A percentile compares a stretch with the other conserved stretches of the same genome.
Evolutionary conservation across 345 rosid species (phyloP).

Genomic region (Hypericum androsaemum): DNA sequence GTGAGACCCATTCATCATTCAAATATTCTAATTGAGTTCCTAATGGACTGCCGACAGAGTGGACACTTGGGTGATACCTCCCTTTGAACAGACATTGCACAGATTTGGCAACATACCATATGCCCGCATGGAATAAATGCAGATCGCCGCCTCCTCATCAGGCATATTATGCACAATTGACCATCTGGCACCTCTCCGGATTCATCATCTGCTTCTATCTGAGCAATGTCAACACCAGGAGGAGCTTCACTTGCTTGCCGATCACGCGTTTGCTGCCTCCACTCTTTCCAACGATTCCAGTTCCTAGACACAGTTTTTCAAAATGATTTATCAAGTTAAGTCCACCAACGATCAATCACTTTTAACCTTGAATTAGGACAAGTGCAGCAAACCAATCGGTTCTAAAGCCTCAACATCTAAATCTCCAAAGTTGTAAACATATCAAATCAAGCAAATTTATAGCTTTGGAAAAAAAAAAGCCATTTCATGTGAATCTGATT

Average conservation of each 20-base stretch:
- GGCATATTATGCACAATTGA: constrained; percentile 73
- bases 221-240: constrained; percentile 17
- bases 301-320: constrained; percentile 35
- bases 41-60: constrained; percentile 60
- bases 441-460: no score
- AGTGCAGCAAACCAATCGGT: not conserved
- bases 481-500: not conserved
- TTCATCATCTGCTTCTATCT: constrained; percentile 30
- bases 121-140: constrained; percentile 93
- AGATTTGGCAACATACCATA: constrained; percentile 73
- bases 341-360: no score
- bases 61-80: constrained; percentile 64
- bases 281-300: constrained; percentile 68
- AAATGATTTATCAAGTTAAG: not conserved
- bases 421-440: no score
- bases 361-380: no score
- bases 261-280: constrained; percentile 39
- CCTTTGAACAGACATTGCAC: constrained; percentile 61
- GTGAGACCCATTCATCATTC: not conserved
- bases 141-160: constrained; percentile 51
- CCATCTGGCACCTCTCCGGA: constrained; percentile 62
- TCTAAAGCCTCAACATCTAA: no score
- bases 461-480: no score
- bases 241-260: constrained; percentile 22
- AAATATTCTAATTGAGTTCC: constrained; percentile 55